phyloP scores from a whole-genome alignment of 2,329 filamentous ascomycete genomes.

The Ophiostoma ips region DNA sequence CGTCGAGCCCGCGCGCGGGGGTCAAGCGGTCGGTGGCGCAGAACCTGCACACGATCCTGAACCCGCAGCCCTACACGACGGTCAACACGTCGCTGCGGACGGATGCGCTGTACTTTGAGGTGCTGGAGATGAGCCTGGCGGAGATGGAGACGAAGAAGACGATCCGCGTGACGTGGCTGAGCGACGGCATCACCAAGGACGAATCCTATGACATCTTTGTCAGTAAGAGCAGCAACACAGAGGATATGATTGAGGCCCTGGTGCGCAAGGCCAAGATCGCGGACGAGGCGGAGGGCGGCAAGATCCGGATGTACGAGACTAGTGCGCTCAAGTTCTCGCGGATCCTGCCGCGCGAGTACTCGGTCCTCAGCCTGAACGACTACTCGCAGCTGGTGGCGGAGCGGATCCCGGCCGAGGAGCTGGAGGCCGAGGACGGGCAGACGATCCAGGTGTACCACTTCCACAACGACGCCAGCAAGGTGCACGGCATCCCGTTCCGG shows the following conservation, averaged over 20 bases:
- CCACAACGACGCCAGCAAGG: conserved; percentile 71
- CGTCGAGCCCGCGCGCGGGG: conserved; percentile 60
- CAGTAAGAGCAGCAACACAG: conserved; percentile 67
- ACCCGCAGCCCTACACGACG: conserved; percentile 57
- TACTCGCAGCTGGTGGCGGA: conserved; percentile 75
- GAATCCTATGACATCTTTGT: conserved; percentile 74
- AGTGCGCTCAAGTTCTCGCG: conserved; percentile 76
- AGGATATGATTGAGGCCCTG: conserved; percentile 62
- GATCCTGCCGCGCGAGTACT: conserved; percentile 54
- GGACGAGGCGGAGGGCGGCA: conserved; percentile 54
- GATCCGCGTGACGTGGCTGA: conserved; percentile 70
- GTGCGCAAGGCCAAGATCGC: conserved; percentile 69
- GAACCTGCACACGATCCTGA: conserved; percentile 67
- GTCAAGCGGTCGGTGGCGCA: conserved; percentile 60
- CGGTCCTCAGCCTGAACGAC: conserved; percentile 73
- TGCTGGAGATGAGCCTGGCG: conserved; percentile 84
- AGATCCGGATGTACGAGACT: conserved; percentile 69
- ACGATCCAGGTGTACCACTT: conserved; percentile 81
- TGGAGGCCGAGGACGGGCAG: conserved; percentile 40
- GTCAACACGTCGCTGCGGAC: conserved; percentile 54
- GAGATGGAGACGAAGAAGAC: conserved; percentile 89
- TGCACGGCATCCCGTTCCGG: conserved; percentile 82
- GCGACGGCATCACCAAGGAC: conserved; percentile 83
- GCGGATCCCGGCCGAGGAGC: conserved; percentile 59
- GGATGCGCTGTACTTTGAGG: conserved; percentile 81